Conservation (phyloP, 208 protist genomes). For the Trypanosoma grayi region DNA sequence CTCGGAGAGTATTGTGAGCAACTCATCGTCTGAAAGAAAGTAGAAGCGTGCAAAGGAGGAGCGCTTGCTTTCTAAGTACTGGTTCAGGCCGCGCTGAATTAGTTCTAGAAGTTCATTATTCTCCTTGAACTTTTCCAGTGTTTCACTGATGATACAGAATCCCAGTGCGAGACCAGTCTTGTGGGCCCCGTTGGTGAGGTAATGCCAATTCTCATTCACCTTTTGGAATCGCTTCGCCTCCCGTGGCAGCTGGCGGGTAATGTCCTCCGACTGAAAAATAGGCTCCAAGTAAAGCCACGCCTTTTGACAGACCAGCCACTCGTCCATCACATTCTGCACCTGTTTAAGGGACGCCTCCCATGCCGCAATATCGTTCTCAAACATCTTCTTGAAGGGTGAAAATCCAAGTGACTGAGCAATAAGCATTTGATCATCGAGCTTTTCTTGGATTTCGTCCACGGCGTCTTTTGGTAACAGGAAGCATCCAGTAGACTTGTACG, state of each 20-base stretch:
- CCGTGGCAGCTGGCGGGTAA: conserved; percentile 91
- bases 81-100: conserved; percentile 95
- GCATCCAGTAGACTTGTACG: conserved; percentile 92
- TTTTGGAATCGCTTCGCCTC: conserved; percentile 93
- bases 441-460: conserved; percentile 93
- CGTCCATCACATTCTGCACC: conserved; percentile 92
- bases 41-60: conserved; percentile 93
- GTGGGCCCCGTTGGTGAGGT: conserved; percentile 83
- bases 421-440: conserved; percentile 95
- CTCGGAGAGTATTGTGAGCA: conserved; percentile 94
- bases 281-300: conserved; percentile 97
- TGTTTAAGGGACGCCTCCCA: conserved; percentile 92
- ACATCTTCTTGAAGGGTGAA: conserved; percentile 97
- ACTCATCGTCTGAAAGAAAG: conserved; percentile 92
- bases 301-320: conserved; percentile 94
- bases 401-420: conserved; percentile 95
- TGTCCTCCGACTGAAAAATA: conserved; percentile 97
- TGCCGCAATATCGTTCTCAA: conserved; percentile 89
- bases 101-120: conserved; percentile 94
- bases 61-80: conserved; percentile 97
- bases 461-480: conserved; percentile 90
- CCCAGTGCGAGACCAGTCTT: conserved; percentile 74
- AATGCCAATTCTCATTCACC: conserved; percentile 95
- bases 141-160: conserved; percentile 85
- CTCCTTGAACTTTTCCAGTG: conserved; percentile 88